Percentiles rank a stretch among this genome's conserved stretches.
These are phyloP conservation scores for Acer negundo DNA, from an alignment of 345 rosid species.

Conservation along the genomic window DNA sequence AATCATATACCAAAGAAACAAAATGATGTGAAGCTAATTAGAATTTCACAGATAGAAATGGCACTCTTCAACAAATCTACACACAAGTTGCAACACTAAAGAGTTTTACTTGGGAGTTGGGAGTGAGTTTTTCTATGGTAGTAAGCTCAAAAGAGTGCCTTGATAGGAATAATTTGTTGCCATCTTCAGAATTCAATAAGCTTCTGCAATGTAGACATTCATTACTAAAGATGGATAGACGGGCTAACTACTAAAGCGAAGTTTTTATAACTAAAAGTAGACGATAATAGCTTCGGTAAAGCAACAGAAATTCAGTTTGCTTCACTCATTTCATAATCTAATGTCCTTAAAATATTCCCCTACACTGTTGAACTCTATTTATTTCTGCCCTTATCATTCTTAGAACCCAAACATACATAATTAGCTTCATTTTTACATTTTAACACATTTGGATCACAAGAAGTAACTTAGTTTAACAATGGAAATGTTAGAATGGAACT, in stretches of 20 bases:
- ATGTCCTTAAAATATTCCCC: neutral
- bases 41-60: too few species aligned
- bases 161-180: neutral
- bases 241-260: neutral
- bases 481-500: neutral
- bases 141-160: too few species aligned
- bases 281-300: neutral
- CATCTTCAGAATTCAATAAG: neutral
- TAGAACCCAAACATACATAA: neutral
- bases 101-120: too few species aligned
- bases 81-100: neutral
- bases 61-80: neutral
- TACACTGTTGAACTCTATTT: neutral
- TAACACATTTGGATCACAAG: neutral
- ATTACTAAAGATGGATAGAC: too few species aligned
- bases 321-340: neutral
- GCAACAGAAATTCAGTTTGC: neutral
- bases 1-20: too few species aligned
- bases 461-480: neutral
- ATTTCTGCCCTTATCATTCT: neutral
- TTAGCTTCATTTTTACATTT: neutral
- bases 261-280: too few species aligned
- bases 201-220: too few species aligned
- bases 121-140: too few species aligned
- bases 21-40: too few species aligned